phyloP scores from a whole-genome alignment of 805 yeast species.

The Kluyveromyces nonfermentans region DNA sequence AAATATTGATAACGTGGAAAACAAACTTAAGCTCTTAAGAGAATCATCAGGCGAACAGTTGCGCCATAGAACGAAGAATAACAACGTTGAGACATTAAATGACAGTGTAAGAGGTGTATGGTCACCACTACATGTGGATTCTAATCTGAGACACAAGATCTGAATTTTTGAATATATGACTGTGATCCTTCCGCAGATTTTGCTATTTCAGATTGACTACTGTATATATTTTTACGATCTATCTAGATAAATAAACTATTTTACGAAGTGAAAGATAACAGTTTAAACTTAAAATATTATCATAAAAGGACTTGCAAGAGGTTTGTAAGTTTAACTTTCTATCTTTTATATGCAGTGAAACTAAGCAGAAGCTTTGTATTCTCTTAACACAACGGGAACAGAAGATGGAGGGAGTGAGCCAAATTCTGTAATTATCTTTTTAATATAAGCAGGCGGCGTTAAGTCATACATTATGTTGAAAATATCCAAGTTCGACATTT shows the following conservation, averaged over 20 bases:
- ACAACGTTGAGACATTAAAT: constrained; percentile 74
- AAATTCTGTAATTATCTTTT: constrained; percentile 90
- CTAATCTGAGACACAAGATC: constrained; percentile 15
- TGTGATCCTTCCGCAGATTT: too few relatives aligned
- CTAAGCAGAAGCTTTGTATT: constrained; percentile 51
- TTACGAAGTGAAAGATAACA: not conserved
- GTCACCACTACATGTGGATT: constrained; percentile 84
- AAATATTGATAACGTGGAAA: constrained; percentile 48
- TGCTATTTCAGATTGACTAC: not conserved
- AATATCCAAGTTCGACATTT: constrained; percentile 53
- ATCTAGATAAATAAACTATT: too few relatives aligned
- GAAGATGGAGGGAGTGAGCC: constrained; percentile 98
- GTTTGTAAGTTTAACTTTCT: not conserved
- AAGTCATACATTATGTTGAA: constrained; percentile 86
- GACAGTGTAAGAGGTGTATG: constrained; percentile 90
- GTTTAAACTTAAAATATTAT: not conserved
- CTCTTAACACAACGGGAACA: constrained; percentile 92
- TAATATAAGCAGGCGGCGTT: constrained; percentile 88
- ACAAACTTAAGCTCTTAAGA: constrained; percentile 53
- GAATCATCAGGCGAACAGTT: constrained; percentile 61
- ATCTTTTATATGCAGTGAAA: constrained; percentile 2
- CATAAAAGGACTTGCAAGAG: not conserved
- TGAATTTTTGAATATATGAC: constrained; percentile 4
- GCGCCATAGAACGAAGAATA: constrained; percentile 50
- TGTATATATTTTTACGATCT: not conserved